These are phyloP conservation scores for Xylaria sp. DNA, from an alignment of 2,329 filamentous ascomycete genomes.

Conservation along the genomic window DNA sequence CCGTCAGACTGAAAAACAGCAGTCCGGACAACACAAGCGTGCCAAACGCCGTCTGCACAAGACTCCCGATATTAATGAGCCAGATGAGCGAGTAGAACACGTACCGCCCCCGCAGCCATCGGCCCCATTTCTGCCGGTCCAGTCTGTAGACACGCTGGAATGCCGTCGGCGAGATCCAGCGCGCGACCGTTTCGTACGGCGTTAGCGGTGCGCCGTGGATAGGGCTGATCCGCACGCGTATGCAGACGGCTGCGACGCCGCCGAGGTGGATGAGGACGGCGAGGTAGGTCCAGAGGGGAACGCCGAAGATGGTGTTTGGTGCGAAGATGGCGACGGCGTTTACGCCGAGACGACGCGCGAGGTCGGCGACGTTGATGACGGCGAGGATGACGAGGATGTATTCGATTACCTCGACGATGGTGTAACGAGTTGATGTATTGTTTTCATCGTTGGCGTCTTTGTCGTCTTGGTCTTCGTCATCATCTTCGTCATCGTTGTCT, in stretches of 20 bases:
- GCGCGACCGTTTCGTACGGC: background rate
- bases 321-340: slow-evolving; percentile 27
- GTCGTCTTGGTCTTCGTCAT: background rate
- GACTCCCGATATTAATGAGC: background rate
- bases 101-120: background rate
- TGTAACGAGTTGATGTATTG: background rate
- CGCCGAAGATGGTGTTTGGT: slow-evolving; percentile 21
- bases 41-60: background rate
- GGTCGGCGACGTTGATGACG: slow-evolving; percentile 25
- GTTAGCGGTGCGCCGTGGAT: no score
- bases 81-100: background rate
- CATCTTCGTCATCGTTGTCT: background rate
- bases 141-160: background rate
- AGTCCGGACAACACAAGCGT: background rate
- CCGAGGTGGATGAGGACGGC: slow-evolving; percentile 23
- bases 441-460: background rate
- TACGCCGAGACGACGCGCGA: slow-evolving; percentile 27
- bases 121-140: background rate
- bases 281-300: slow-evolving; percentile 27
- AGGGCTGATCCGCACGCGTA: background rate
- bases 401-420: slow-evolving; percentile 13
- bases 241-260: slow-evolving; percentile 8
- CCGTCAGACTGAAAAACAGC: background rate
- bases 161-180: background rate
- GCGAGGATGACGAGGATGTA: slow-evolving; percentile 23